phyloP scores from a whole-genome alignment of 2,329 filamentous ascomycete genomes.

The Neopestalotiopsis clavispora region DNA sequence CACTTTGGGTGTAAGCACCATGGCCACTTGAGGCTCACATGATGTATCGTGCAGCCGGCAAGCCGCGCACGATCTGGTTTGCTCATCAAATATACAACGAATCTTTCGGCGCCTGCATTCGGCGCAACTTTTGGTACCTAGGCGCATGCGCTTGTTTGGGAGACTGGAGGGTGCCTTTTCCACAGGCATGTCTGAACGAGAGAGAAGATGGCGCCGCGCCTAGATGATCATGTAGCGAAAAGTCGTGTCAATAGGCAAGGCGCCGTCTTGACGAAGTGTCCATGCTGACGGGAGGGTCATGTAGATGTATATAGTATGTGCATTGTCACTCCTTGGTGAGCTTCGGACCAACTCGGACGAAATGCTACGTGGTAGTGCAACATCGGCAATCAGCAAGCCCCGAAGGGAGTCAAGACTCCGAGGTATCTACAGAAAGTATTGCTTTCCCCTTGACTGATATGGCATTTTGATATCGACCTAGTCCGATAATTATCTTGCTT shows the following conservation, averaged over 20 bases:
- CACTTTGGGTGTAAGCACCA: neutral
- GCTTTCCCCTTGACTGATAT: too few species aligned
- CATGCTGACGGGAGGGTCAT: neutral
- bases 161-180: neutral
- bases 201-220: too few species aligned
- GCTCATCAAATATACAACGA: constrained; percentile 5
- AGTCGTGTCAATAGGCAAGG: neutral
- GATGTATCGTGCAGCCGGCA: constrained; percentile 4
- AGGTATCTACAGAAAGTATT: neutral
- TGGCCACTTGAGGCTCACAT: neutral
- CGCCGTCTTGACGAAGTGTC: neutral
- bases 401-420: neutral
- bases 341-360: neutral
- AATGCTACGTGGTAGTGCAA: neutral
- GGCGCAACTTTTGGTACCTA: constrained; percentile 16
- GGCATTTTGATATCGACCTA: too few species aligned
- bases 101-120: constrained; percentile 14
- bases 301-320: neutral
- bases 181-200: neutral
- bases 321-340: neutral
- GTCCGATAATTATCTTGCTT: too few species aligned
- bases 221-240: too few species aligned
- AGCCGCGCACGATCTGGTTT: neutral
- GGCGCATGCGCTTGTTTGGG: constrained; percentile 6
- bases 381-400: neutral